phyloP scores from a whole-genome alignment of 2,329 filamentous ascomycete genomes.

The Ophiostoma sp. region DNA sequence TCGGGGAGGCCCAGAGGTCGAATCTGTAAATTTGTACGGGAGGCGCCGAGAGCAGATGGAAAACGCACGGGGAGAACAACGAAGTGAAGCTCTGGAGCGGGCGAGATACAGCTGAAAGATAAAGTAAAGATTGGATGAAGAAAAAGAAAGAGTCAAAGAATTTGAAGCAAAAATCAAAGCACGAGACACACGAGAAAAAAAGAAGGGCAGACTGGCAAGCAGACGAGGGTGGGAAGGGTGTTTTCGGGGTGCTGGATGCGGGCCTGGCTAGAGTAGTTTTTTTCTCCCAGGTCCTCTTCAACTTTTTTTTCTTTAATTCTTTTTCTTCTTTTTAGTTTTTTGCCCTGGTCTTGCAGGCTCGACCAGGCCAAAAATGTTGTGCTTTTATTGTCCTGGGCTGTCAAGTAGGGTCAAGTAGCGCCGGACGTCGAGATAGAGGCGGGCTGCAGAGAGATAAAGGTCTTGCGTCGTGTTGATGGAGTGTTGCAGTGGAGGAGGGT shows the following conservation, averaged over 20 bases:
- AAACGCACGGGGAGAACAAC: not conserved
- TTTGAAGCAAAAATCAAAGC: not conserved
- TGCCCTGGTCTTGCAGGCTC: not conserved
- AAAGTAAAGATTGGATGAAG: not conserved
- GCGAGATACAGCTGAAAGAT: not conserved
- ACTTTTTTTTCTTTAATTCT: not conserved
- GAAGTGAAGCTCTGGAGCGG: not conserved
- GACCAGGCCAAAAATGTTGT: not conserved
- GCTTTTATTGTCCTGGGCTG: slow-evolving; percentile 20
- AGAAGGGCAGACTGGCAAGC: not conserved
- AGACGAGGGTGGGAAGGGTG: not conserved
- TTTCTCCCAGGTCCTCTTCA: not conserved
- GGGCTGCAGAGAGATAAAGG: slow-evolving; percentile 17
- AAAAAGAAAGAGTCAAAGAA: not conserved
- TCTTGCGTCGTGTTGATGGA: not conserved
- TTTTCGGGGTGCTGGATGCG: not conserved
- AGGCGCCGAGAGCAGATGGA: slow-evolving; percentile 29
- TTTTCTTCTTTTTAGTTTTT: not conserved
- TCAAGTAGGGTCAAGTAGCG: slow-evolving; percentile 20
- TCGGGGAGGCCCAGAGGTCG: slow-evolving; percentile 23
- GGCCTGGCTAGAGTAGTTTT: not conserved
- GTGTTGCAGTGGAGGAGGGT: slow-evolving; percentile 9
- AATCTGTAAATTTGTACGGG: slow-evolving; percentile 16
- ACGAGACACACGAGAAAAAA: not conserved
- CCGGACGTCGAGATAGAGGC: slow-evolving; percentile 19